Percentiles rank a stretch among this genome's conserved stretches.
Conservation (phyloP, 345 rosid genomes). For the Sisymbrium altissimum region DNA sequence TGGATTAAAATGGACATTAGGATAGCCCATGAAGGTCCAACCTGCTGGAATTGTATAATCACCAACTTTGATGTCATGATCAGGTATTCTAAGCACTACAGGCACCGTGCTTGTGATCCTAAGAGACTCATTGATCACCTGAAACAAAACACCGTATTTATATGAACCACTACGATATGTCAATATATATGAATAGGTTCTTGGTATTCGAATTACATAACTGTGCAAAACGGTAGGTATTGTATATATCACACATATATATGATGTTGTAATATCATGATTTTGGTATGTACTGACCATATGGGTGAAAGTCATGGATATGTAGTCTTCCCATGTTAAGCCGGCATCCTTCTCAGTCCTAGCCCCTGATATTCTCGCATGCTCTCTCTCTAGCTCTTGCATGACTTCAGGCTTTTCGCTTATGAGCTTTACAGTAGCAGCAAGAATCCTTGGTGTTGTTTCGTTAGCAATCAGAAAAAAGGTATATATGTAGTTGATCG, state of each 20-base stretch:
- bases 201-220: neutral
- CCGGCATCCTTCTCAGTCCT: neutral
- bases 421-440: conserved; percentile 8
- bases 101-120: neutral
- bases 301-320: conserved; percentile 28
- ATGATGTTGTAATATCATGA: too few relatives aligned
- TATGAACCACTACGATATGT: neutral
- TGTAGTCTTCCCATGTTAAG: conserved; percentile 27
- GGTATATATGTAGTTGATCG: neutral
- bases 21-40: conserved; percentile 13
- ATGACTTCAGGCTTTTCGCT: conserved; percentile 8
- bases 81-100: neutral
- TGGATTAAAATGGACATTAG: conserved; percentile 8
- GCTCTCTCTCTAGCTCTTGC: conserved; percentile 12
- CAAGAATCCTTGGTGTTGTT: conserved; percentile 1
- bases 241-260: neutral
- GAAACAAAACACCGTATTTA: neutral
- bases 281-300: conserved; percentile 5
- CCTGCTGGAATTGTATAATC: conserved; percentile 12
- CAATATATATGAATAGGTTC: too few relatives aligned
- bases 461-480: conserved; percentile 14
- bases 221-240: neutral
- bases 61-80: neutral
- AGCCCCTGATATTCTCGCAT: neutral
- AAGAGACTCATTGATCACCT: neutral